A percentile compares a stretch with the other conserved stretches of the same genome.
phyloP scores from a whole-genome alignment of 352 stramenopile species.

The Achlya hypogyna region DNA sequence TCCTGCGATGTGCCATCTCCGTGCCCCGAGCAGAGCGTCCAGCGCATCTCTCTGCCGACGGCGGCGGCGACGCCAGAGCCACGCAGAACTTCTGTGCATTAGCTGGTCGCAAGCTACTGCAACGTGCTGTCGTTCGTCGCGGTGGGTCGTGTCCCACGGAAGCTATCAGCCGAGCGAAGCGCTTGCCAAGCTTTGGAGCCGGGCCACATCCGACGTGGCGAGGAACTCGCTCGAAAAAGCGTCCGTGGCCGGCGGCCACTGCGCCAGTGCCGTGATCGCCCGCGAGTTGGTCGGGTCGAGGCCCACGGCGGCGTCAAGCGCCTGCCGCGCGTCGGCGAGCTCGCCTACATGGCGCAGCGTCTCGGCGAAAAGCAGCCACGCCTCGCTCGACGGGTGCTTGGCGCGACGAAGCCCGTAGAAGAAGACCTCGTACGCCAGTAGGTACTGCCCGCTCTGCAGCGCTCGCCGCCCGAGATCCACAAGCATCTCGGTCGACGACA shows the following conservation, averaged over 20 bases:
- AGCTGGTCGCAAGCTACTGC: too few relatives aligned
- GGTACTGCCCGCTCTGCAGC: conserved; percentile 37
- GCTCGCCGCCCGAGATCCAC: conserved; percentile 41
- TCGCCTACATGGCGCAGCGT: conserved; percentile 48
- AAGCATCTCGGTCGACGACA: conserved; percentile 42
- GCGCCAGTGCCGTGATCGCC: background rate
- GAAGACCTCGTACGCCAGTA: conserved; percentile 35
- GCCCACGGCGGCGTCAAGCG: conserved; percentile 39
- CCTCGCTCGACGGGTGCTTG: background rate
- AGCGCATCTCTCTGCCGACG: background rate
- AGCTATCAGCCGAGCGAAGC: too few relatives aligned
- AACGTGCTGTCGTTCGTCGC: background rate
- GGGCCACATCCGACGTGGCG: background rate
- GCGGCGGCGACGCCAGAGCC: too few relatives aligned
- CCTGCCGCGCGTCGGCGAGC: conserved; percentile 28
- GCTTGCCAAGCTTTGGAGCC: background rate
- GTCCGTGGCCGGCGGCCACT: background rate
- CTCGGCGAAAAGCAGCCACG: conserved; percentile 54
- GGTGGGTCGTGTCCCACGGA: too few relatives aligned
- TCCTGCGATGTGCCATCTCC: background rate
- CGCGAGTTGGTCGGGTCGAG: conserved; percentile 26
- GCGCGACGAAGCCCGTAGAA: conserved; percentile 37
- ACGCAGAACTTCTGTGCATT: too few relatives aligned
- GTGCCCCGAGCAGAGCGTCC: background rate
- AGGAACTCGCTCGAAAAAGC: background rate